Evolutionary conservation across 768 basidiomycete genomes (phyloP), one percentile per base, ranked within the genome.

Genomic region (Gloeophyllum trabeum): DNA sequence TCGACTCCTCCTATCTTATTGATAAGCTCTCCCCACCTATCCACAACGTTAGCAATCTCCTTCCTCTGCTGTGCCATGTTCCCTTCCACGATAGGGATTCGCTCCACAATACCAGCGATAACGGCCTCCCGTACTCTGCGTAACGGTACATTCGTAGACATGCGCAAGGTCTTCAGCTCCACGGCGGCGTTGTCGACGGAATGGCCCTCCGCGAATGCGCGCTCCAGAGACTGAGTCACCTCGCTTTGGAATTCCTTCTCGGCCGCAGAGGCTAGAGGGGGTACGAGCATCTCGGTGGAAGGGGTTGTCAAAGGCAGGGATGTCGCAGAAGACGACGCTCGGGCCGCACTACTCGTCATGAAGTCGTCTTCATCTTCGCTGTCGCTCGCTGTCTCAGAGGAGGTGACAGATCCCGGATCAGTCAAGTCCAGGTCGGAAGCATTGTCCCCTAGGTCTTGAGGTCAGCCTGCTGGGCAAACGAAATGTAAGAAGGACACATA

Each of bases 111-210:
- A 28, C 79, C 85, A n/a, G 71, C 71, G 26, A 97, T 70, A n/a
- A 97, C 88, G 13, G 84, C 85, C 59, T 92, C 84, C 40, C 86
- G 72, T 13, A 96, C 92, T 40, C 79, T 70, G n/a, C 72, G 73
- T 16, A 96, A 70, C 7, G 87, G 75, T 21, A 97, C 94, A 53
- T 97, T 98, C 53, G 83, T 87, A 25, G 91, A 90, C 89, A 98
- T 94, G 39, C 93, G 85, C 35, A 99, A 73, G 35, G 94, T 96
- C 65, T 94, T 91, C 46, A 98, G 72, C 57, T 98, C 94, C 47
- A 98, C 84, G 1, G 87, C 72, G 1, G 92, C 91, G 58, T 96
- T 91, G 51, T 94, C 90, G 36, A 94, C 81, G 7, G 81, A 82
- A 63, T 96, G 92, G 2, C 75, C 81, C 61, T 99, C 94, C 6